Evolutionary conservation across 805 yeast genomes (phyloP).

Genomic region (Barnettozyma siamensis): DNA sequence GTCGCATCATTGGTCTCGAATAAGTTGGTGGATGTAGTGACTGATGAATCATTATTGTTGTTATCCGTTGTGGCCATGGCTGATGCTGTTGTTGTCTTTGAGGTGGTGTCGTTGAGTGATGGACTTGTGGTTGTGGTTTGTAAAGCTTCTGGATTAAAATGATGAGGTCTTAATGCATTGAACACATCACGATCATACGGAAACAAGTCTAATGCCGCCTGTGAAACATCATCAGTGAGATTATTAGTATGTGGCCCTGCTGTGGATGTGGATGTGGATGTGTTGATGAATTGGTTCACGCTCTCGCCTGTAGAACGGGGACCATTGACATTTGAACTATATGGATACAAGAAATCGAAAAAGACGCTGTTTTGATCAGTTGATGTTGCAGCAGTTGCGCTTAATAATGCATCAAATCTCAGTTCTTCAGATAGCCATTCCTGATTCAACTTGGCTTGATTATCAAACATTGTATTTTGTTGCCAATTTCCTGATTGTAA

Average conservation of each 20-base stretch:
- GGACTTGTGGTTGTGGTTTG: not conserved
- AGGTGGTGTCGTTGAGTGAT: too few species aligned
- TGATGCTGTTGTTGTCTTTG: too few species aligned
- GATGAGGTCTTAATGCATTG: constrained; percentile 21
- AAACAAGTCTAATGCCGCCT: constrained; percentile 7
- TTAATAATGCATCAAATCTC: constrained; percentile 63
- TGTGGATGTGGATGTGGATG: constrained; percentile 1
- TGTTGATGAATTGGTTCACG: not conserved
- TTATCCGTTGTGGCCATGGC: not conserved
- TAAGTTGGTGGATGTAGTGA: not conserved
- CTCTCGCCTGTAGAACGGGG: too few species aligned
- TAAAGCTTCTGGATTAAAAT: constrained; percentile 2
- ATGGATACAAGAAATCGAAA: constrained; percentile 43
- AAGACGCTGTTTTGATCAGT: constrained; percentile 51
- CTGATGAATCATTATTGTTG: not conserved
- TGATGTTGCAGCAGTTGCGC: constrained; percentile 59
- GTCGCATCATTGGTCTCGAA: not conserved
- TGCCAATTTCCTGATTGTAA: constrained; percentile 8
- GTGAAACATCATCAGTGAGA: not conserved
- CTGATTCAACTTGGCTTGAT: constrained; percentile 14
- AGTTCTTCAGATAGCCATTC: constrained; percentile 70
- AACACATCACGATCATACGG: constrained; percentile 25
- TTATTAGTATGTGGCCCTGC: not conserved
- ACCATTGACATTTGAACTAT: constrained; percentile 4
- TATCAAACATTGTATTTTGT: constrained; percentile 15